These are phyloP conservation scores for Coffea canephora DNA, from an alignment of 257 asterid species.

Conservation along the genomic window DNA sequence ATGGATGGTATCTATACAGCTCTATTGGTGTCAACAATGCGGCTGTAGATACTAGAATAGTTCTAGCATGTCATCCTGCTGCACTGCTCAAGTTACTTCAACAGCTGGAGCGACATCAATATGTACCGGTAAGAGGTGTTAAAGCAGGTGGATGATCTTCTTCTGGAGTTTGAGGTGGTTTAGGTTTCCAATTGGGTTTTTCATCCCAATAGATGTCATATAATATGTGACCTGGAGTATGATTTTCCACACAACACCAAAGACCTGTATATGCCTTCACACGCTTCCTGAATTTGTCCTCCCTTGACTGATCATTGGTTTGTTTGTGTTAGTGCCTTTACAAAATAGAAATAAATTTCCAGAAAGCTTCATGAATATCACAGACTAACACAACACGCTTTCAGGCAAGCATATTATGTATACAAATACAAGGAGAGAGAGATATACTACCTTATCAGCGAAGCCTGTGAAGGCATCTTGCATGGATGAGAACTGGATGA, in stretches of 20 bases:
- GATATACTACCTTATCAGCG: slow-evolving; percentile 64
- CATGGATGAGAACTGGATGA: slow-evolving; percentile 88
- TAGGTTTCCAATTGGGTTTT: slow-evolving; percentile 86
- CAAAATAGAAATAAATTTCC: neutral
- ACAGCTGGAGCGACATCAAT: neutral
- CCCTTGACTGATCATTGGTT: slow-evolving; percentile 51
- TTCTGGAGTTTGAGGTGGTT: slow-evolving; percentile 68
- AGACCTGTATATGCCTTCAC: slow-evolving; percentile 78
- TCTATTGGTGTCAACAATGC: neutral
- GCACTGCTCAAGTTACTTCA: neutral
- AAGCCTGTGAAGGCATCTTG: slow-evolving; percentile 86
- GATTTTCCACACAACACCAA: slow-evolving; percentile 86
- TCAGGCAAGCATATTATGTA: too few relatives aligned
- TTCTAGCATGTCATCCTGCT: neutral
- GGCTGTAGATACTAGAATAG: neutral
- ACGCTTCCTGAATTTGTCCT: slow-evolving; percentile 77
- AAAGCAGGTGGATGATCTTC: slow-evolving; percentile 87
- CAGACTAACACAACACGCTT: neutral
- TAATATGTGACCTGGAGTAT: slow-evolving; percentile 78
- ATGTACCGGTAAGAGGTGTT: slow-evolving; percentile 24
- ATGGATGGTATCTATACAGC: neutral
- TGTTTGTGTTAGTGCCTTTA: neutral
- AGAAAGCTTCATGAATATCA: neutral
- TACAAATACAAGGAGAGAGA: neutral
- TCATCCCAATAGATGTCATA: slow-evolving; percentile 98